Evolutionary conservation across 805 yeast genomes (phyloP), one percentile per base, ranked within the genome.

Genomic region (Yarrowia sp.): DNA sequence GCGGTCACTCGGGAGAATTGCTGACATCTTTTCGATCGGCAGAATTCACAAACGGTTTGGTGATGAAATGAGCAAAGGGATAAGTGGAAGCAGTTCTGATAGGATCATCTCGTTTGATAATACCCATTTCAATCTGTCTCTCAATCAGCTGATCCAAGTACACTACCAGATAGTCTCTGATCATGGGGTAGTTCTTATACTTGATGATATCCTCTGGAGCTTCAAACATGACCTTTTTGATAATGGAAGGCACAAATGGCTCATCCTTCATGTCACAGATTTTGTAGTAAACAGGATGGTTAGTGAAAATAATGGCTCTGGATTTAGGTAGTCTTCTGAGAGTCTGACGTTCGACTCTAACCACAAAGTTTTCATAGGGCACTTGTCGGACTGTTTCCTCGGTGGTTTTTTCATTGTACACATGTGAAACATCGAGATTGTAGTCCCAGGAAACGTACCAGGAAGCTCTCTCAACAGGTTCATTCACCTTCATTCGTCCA

Each of bases 201-300:
- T 84, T 83, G 71, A 84, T 74, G 66, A 87, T 87, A 60, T 81
- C 82, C 67, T 83, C 85, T 9, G 91, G 90, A 0, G 85, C 90
- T 72, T 87, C 90, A 67, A 76, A 83, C 38, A 87, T 76, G 60
- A 86, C 84, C 69, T 85, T 86, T 71, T 82, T 81, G 57, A 87
- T 73, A 57, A 87, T 77, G 0, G 89, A 83, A 8, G 92, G 92
- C 33, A 87, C 79, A 72, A 83, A 71, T 7, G 92, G 90, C 71
- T 87, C 92, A 71, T 87, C 90, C 71, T 86, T 87, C 91, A 88
- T 86, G 71, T 87, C 92, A 14, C 86, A 91, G 66, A 87, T 79
- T 6, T 85, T 80, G 74, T 87, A 87, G 72, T 84, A 87, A n/a
- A 86, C 79, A 4, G 92, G 92, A 72, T 87, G 92, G 72, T 87